Evolutionary conservation across 2,329 filamentous ascomycete genomes (phyloP).

Genomic region (Emergomyces orientalis): DNA sequence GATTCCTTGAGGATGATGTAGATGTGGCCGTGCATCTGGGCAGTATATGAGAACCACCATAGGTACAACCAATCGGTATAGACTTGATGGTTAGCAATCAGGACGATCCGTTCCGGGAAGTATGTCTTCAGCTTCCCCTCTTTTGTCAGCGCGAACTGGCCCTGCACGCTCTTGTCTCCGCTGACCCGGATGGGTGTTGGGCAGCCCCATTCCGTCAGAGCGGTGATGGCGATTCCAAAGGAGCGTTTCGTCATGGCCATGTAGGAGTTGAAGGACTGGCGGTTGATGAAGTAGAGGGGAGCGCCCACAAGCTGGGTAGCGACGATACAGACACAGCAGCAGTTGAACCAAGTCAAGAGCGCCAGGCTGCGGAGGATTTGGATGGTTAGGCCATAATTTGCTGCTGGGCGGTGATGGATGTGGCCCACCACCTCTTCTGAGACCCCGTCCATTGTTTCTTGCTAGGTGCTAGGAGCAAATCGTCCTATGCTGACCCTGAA

Average conservation of each 20-base stretch:
- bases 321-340: slow-evolving; percentile 36
- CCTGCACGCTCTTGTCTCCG: slow-evolving; percentile 51
- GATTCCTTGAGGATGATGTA: slow-evolving; percentile 60
- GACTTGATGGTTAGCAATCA: slow-evolving; percentile 58
- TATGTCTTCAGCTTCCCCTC: slow-evolving; percentile 50
- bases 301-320: slow-evolving; percentile 52
- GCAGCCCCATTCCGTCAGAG: slow-evolving; percentile 54
- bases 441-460: slow-evolving; percentile 11
- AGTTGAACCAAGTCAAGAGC: slow-evolving; percentile 38
- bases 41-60: slow-evolving; percentile 59
- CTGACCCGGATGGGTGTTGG: slow-evolving; percentile 55
- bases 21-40: slow-evolving; percentile 55
- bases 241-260: slow-evolving; percentile 59
- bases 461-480: neutral
- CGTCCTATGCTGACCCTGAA: neutral
- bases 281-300: slow-evolving; percentile 52
- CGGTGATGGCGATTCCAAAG: slow-evolving; percentile 54
- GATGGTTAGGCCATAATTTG: slow-evolving; percentile 39
- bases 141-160: slow-evolving; percentile 47
- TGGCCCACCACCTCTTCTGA: slow-evolving; percentile 12
- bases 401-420: slow-evolving; percentile 20
- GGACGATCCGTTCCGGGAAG: slow-evolving; percentile 52
- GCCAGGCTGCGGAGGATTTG: slow-evolving; percentile 39
- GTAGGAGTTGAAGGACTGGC: slow-evolving; percentile 53
- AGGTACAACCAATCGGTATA: slow-evolving; percentile 63